phyloP scores from a whole-genome alignment of 768 basidiomycete species.

The Pleurotus sapidus region DNA sequence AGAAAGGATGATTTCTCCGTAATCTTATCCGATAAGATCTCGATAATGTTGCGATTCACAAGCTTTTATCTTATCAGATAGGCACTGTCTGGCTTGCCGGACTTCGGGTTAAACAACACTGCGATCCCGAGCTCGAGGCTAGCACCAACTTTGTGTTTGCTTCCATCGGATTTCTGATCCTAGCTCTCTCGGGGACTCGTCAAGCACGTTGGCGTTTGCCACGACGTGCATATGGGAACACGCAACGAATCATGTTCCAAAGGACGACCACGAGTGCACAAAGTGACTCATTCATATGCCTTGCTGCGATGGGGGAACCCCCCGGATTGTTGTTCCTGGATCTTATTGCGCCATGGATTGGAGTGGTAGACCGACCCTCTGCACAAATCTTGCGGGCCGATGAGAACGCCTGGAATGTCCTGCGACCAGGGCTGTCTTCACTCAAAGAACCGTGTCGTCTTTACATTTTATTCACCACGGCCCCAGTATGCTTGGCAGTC shows the following conservation, averaged over 20 bases:
- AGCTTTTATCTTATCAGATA: slow-evolving; percentile 6
- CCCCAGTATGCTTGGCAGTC: not conserved
- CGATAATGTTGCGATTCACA: not conserved
- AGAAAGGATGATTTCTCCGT: not conserved
- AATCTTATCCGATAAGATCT: not conserved
- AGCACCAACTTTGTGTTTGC: no score
- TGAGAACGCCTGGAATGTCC: not conserved
- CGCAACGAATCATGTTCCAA: not conserved
- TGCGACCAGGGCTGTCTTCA: slow-evolving; percentile 1
- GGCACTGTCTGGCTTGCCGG: no score
- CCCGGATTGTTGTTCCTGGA: slow-evolving; percentile 5
- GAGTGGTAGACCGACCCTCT: not conserved
- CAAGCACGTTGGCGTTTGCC: not conserved
- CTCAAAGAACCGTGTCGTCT: not conserved
- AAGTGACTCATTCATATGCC: no score
- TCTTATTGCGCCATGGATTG: not conserved
- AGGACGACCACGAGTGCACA: not conserved
- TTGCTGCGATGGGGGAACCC: not conserved
- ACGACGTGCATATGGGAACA: not conserved
- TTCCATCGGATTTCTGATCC: not conserved
- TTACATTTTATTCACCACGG: not conserved
- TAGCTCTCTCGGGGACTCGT: not conserved
- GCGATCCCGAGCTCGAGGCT: no score
- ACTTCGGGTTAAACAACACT: no score
- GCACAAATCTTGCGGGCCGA: slow-evolving; percentile 1